Evolutionary conservation across 345 rosid genomes (phyloP).

Genomic region (Populus alba): DNA sequence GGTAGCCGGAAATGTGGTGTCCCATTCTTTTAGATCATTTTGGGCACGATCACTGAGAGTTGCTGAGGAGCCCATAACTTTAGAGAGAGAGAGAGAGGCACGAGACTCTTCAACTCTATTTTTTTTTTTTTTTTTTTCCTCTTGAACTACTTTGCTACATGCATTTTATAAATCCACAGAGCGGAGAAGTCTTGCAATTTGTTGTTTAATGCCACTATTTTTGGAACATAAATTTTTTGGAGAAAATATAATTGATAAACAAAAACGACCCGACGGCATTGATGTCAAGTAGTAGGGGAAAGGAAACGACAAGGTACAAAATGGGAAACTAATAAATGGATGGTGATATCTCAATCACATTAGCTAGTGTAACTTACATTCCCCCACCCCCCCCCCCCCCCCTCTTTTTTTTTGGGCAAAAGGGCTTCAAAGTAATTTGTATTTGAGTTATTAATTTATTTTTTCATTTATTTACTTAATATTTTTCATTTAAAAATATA

Average conservation of each 20-base stretch:
- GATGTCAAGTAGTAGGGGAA: not conserved
- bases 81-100: not conserved
- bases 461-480: no score
- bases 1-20: constrained; percentile 12
- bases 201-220: not conserved
- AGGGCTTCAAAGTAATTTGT: no score
- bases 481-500: no score
- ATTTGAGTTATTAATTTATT: no score
- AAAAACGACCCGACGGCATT: constrained; percentile 7
- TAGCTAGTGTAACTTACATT: no score
- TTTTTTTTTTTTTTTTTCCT: not conserved
- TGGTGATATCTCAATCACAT: no score
- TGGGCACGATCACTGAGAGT: constrained; percentile 9
- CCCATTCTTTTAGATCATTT: constrained; percentile 20
- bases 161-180: not conserved
- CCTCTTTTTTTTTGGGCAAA: accelerated
- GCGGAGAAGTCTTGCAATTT: not conserved
- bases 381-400: accelerated
- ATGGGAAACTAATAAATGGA: not conserved
- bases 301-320: not conserved
- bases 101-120: not conserved
- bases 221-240: not conserved
- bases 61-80: constrained; percentile 20
- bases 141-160: not conserved
- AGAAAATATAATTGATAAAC: not conserved